Evolutionary conservation across 179 eudicot genomes (phyloP), one percentile per base, ranked within the genome.

Genomic region (Beta lomatogona): DNA sequence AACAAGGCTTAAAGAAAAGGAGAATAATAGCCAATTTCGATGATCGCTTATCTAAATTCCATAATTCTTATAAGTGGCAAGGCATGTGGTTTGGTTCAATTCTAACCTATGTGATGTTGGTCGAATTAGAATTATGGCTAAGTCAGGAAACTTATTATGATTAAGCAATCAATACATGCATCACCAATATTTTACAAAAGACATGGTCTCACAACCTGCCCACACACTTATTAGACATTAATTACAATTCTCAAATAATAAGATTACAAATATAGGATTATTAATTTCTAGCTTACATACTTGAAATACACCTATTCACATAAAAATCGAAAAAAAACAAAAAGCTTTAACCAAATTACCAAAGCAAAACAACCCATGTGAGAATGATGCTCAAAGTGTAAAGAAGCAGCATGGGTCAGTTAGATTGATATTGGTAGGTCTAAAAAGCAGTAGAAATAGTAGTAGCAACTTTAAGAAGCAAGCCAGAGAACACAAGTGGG

Each of bases 401-500:
- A 73, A 55, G 13, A 63, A 16, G 1, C 0, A 28, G 9, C 19
- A 48, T 48, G 14, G 31, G 16, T 70, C 15, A 46, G 5, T n/a
- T 71, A 50, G 18, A 48, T 71, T 6, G 41, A 36, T 36, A 36
- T 36, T n/a, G 57, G 28, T 50, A 73, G 64, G 55, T 31, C 65
- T 54, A 19, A 8, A 54, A 73, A 54, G 54, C 0, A 74, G 11
- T 28, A 57, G 52, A 28, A 55, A 46, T 53, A 77, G 83, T 45
- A 73, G 79, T 60, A 13, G 88, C 89, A 78, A 93, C 91, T 72
- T 88, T 88, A 45, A 86, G 81, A 31, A 94, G 90, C 81, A 94
- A 88, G 21, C 86, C 91, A 75, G 89, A 83, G 31, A 94, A 88
- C 69, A 85, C 41, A 84, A 88, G 89, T 0, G 98, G 93, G 71